Evolutionary conservation across 768 basidiomycete genomes (phyloP).

Genomic region (Cystobasidium ongulense): DNA sequence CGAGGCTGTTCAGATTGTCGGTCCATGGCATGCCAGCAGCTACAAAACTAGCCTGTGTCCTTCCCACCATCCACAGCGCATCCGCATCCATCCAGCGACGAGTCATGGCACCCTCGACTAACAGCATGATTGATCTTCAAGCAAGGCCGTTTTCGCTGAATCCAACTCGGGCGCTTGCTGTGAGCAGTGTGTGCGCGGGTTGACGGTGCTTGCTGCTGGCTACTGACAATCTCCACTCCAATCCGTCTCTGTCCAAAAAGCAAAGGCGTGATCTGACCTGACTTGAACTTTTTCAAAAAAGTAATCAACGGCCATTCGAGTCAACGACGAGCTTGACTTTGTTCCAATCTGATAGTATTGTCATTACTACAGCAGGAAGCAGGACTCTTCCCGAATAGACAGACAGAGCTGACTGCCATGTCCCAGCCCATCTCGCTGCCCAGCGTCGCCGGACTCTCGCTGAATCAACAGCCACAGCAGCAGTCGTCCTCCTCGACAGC

Average conservation of each 20-base stretch:
- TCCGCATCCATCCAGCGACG: not conserved
- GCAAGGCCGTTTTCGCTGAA: not conserved
- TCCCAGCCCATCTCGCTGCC: conserved; percentile 28
- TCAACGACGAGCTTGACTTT: not conserved
- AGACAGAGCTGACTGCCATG: not conserved
- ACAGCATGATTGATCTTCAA: not conserved
- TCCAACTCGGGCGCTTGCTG: too few species aligned
- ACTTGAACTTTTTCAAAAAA: not conserved
- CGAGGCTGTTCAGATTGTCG: too few species aligned
- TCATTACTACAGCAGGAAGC: not conserved
- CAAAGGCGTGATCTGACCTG: not conserved
- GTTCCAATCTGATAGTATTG: not conserved
- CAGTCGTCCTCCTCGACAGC: not conserved
- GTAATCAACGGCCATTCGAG: too few species aligned
- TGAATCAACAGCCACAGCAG: not conserved
- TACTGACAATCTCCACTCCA: too few species aligned
- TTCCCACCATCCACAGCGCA: not conserved
- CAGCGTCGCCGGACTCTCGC: not conserved
- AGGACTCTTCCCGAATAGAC: too few species aligned
- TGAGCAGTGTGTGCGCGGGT: too few species aligned
- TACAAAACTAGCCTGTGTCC: too few species aligned
- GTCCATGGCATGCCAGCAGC: too few species aligned
- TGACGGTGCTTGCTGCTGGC: too few species aligned
- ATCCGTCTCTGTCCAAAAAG: not conserved
- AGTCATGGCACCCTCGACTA: not conserved